phyloP scores from a whole-genome alignment of 805 yeast species.

The Candida berthetii region DNA sequence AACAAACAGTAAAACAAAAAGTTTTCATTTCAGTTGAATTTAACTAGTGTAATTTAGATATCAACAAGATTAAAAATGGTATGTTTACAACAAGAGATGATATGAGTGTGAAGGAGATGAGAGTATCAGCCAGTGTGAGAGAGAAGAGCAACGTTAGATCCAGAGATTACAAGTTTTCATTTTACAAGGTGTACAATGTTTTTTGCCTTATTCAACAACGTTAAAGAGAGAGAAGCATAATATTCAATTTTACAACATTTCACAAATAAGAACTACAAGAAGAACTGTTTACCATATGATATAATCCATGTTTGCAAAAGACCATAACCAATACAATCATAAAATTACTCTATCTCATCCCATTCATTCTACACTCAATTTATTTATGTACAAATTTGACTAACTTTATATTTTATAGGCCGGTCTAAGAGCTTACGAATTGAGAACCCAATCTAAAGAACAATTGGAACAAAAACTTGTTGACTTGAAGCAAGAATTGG shows the following conservation, averaged over 20 bases:
- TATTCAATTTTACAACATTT: no score
- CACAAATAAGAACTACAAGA: no score
- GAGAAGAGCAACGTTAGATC: no score
- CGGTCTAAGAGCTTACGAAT: constrained; percentile 92
- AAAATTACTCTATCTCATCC: not conserved
- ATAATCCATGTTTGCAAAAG: not conserved
- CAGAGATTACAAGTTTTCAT: no score
- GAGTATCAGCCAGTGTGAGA: no score
- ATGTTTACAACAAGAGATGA: not conserved
- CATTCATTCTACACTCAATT: not conserved
- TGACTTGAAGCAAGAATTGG: constrained; percentile 95
- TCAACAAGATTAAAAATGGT: not conserved
- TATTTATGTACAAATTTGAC: not conserved
- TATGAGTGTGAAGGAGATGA: no score
- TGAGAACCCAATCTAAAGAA: constrained; percentile 95
- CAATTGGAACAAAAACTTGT: constrained; percentile 91
- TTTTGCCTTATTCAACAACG: no score
- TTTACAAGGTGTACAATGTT: no score
- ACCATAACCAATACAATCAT: not conserved
- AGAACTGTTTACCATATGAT: no score
- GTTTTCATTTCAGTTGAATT: not conserved
- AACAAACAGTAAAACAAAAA: not conserved
- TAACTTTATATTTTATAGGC: constrained; percentile 41
- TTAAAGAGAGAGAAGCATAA: no score
- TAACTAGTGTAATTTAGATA: not conserved